Base-by-base conservation (phyloP, 1,139 yeast genomes). In the Pichia sp. region DNA sequence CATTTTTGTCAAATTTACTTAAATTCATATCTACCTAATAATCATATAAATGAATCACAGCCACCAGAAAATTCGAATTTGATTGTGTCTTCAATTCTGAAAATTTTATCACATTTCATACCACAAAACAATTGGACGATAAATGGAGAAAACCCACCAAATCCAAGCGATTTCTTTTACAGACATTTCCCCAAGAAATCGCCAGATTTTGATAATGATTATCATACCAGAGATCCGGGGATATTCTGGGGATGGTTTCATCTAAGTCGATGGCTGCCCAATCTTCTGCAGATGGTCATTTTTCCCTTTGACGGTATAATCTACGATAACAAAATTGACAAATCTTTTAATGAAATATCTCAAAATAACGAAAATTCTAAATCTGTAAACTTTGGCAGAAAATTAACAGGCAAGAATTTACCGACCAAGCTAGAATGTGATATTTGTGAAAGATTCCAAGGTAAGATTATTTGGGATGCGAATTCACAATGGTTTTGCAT, bases 191-290 rank as follows among this genome's bases (percentile, higher is more conserved):
- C 72, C 5, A 63, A 61, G 44, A 64, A 65, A 37, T 60, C 71
- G 5, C 57, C 70, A 1, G 61, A 57, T 46, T 55, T 66, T 23
- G 72, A 68, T 43, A 58, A 58, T 28, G 69, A 66, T 34, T 66
- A 65, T 49, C 68, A 66, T 37, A 54, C 54, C 16, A 47, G 56
- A 5, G 60, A 61, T 39, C 51, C 59, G 9, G 55, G 55, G 8
- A 52, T 55, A 9, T 58, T 55, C 38, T 43, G 59, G 53, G 57
- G 57, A 34, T 60, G 65, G 50, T 65, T 64, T 40, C 59, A 61
- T 44, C 59, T 66, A 9, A 60, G 64, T 6, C 52, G 70, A 46
- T 68, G 72, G 72, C 49, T 67, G 16, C 69, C 72, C 0, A 50
- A 56, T 29, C 36, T 55, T 44, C 44, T 64, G 39, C 52, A 56